A percentile compares a stretch with the other conserved stretches of the same genome.
These are phyloP conservation scores for Claviceps arundinis DNA, from an alignment of 2,329 filamentous ascomycete genomes.

Conservation along the genomic window DNA sequence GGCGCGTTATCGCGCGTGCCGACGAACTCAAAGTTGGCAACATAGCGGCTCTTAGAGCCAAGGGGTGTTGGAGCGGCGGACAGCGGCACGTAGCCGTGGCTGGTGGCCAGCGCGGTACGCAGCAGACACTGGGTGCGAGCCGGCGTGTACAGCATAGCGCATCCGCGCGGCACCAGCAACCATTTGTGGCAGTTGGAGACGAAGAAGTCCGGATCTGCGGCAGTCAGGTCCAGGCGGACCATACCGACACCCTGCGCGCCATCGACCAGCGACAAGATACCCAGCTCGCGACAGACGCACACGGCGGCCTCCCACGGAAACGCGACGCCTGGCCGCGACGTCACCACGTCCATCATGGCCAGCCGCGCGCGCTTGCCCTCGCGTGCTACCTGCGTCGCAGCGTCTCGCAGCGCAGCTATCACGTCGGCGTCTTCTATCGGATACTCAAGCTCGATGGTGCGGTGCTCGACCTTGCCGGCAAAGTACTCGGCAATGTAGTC, in stretches of 20 bases:
- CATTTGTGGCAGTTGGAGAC: constrained; percentile 85
- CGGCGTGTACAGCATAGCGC: constrained; percentile 71
- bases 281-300: constrained; percentile 49
- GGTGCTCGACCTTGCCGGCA: constrained; percentile 26
- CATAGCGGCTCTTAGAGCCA: constrained; percentile 42
- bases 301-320: constrained; percentile 65
- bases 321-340: constrained; percentile 62
- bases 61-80: constrained; percentile 29
- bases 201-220: constrained; percentile 71
- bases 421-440: constrained; percentile 60
- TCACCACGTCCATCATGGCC: constrained; percentile 64
- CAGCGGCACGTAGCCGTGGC: constrained; percentile 53
- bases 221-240: constrained; percentile 52
- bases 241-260: constrained; percentile 78
- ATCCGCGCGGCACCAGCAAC: constrained; percentile 69
- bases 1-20: constrained; percentile 63
- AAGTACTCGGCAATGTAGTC: constrained; percentile 58
- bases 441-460: constrained; percentile 49
- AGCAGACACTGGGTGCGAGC: constrained; percentile 62
- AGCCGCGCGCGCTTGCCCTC: constrained; percentile 51
- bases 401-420: constrained; percentile 43
- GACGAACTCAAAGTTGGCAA: constrained; percentile 60
- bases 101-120: constrained; percentile 63
- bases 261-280: constrained; percentile 64
- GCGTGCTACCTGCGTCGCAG: constrained; percentile 37